Percentiles rank a stretch among this genome's conserved stretches.
phyloP scores from a whole-genome alignment of 2,329 filamentous ascomycete species.

The Ophiostoma himal-ulmi region DNA sequence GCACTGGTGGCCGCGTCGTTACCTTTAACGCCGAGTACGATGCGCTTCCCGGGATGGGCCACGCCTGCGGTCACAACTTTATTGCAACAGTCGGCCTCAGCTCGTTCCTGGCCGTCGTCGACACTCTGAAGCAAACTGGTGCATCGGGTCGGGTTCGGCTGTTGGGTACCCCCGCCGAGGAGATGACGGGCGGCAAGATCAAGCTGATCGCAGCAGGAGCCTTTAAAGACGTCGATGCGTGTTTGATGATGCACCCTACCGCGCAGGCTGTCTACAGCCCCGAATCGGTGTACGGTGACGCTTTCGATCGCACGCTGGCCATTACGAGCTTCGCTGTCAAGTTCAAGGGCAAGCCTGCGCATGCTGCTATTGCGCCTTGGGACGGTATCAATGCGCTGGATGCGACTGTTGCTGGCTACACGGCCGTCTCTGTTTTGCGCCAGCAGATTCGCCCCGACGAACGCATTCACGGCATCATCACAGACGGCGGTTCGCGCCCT shows the following conservation, averaged over 20 bases:
- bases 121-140: constrained; percentile 29
- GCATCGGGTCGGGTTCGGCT: constrained; percentile 24
- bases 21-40: constrained; percentile 29
- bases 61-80: constrained; percentile 40
- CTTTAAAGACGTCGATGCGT: constrained; percentile 34
- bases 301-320: constrained; percentile 24
- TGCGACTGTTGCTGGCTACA: constrained; percentile 36
- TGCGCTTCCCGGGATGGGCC: constrained; percentile 35
- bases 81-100: constrained; percentile 37
- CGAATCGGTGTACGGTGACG: constrained; percentile 21
- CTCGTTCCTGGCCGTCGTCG: constrained; percentile 34
- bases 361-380: constrained; percentile 43
- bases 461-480: constrained; percentile 45
- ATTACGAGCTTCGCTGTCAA: constrained; percentile 31
- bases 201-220: constrained; percentile 39
- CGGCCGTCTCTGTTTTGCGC: constrained; percentile 38
- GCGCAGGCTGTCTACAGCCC: constrained; percentile 18
- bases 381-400: constrained; percentile 46
- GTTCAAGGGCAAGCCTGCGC: constrained; percentile 39
- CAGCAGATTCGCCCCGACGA: constrained; percentile 44
- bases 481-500: constrained; percentile 34
- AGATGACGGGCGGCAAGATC: constrained; percentile 40
- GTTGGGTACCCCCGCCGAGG: constrained; percentile 42
- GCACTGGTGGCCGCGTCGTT: constrained; percentile 22
- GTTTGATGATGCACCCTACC: constrained; percentile 38